phyloP scores from a whole-genome alignment of 352 stramenopile species.

The Plasmopara viticola region DNA sequence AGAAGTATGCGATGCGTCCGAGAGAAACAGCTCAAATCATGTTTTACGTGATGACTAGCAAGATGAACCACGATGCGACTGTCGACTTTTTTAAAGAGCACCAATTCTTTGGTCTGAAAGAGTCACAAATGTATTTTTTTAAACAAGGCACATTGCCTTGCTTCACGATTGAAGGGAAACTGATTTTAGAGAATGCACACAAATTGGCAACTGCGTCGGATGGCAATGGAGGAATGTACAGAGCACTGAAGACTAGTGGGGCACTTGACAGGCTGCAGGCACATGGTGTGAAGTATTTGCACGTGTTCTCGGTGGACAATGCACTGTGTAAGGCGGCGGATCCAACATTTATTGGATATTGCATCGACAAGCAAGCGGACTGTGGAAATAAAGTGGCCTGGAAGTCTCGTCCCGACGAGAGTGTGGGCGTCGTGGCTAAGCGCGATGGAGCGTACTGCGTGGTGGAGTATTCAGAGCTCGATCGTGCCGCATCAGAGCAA shows the following conservation, averaged over 20 bases:
- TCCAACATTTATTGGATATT: conserved; percentile 96
- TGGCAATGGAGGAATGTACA: conserved; percentile 97
- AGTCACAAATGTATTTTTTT: conserved; percentile 93
- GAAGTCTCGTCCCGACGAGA: conserved; percentile 91
- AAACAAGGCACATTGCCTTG: conserved; percentile 94
- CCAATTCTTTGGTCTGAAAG: conserved; percentile 88
- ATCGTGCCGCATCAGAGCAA: conserved; percentile 56
- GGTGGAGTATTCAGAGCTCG: conserved; percentile 98
- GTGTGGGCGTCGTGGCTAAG: conserved; percentile 88
- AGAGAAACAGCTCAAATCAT: conserved; percentile 36
- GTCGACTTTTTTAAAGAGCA: conserved; percentile 86
- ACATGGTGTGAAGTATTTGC: conserved; percentile 89
- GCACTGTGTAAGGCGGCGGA: conserved; percentile 93
- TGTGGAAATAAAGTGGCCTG: conserved; percentile 96
- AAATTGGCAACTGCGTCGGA: conserved; percentile 91
- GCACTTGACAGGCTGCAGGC: conserved; percentile 80
- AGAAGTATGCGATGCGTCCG: conserved; percentile 16
- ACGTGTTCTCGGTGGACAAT: conserved; percentile 98
- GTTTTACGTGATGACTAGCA: conserved; percentile 97
- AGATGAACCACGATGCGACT: conserved; percentile 93
- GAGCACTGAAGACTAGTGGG: conserved; percentile 85
- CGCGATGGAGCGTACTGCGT: conserved; percentile 85
- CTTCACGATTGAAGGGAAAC: conserved; percentile 91
- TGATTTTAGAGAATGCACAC: conserved; percentile 89
- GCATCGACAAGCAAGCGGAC: conserved; percentile 88